Evolutionary conservation across 352 stramenopile genomes (phyloP).

Genomic region (Elongisporangium anandrum): DNA sequence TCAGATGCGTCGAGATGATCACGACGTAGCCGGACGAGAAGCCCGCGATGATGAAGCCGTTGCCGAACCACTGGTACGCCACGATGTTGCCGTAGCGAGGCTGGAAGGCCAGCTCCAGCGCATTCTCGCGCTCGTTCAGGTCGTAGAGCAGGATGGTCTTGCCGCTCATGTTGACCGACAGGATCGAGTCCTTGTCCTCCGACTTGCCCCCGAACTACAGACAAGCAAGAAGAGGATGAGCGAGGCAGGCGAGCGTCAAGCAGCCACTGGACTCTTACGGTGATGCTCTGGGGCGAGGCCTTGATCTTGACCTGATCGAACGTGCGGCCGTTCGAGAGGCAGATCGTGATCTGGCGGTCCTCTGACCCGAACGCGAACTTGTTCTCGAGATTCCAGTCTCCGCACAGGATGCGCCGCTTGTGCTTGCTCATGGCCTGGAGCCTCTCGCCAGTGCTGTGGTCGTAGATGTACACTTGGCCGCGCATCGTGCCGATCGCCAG

Average conservation of each 20-base stretch:
- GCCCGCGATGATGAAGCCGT: constrained; percentile 86
- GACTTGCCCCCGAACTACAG: constrained; percentile 71
- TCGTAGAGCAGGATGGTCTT: constrained; percentile 89
- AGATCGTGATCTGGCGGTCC: constrained; percentile 77
- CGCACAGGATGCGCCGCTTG: constrained; percentile 74
- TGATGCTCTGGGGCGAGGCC: constrained; percentile 59
- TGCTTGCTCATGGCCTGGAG: constrained; percentile 63
- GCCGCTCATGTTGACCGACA: constrained; percentile 90
- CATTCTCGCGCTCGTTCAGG: constrained; percentile 85
- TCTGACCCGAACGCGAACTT: constrained; percentile 82
- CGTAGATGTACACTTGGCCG: constrained; percentile 78
- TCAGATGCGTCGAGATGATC: constrained; percentile 87
- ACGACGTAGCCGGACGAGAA: constrained; percentile 91
- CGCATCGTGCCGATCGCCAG: constrained; percentile 69
- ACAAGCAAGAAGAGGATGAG: no score
- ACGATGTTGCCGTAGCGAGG: constrained; percentile 87
- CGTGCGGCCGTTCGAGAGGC: constrained; percentile 46
- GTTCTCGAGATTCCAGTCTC: constrained; percentile 76
- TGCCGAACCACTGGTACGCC: constrained; percentile 87
- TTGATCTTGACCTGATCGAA: constrained; percentile 82
- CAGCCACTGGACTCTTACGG: constrained; percentile 14
- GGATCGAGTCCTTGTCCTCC: constrained; percentile 63
- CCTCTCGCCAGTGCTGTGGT: constrained; percentile 48
- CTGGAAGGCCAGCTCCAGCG: constrained; percentile 90
- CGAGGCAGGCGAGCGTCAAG: constrained; percentile 1